Base-by-base conservation (phyloP, 768 basidiomycete species). In the Trametes maxima region DNA sequence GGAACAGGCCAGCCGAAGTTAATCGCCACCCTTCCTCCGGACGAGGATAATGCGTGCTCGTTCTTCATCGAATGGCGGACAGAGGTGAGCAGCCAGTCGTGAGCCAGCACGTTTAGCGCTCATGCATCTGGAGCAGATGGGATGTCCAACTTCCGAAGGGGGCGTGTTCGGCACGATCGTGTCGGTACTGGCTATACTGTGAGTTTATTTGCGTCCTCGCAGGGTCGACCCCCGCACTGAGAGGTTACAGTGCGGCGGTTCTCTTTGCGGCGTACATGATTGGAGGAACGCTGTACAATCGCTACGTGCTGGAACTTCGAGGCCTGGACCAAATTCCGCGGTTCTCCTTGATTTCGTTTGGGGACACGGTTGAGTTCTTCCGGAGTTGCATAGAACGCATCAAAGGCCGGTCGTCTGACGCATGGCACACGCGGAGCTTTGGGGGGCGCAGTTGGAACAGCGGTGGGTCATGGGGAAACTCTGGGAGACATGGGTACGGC, bases 41-140 rank as follows among this genome's bases (percentile, higher is more conserved):
- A 83, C 16, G 85, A 88, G 36, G 82, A 87, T 10, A 69, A 69
- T 25, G 85, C 84, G n/a, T 95, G 94, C 71, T 82, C 85, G 13
- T 94, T 87, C 70, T 83, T 89, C 59, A 74, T 95, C 40, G 92
- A 95, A 76, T 95, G 94, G 94, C 78, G 81, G 57, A 94, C 90
- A 5, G 85, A 85, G 66, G 92, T 94, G 65, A 68, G 83, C 35
- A 7, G 19, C 12, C 22, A 25, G 24, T 24, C 5, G 11, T 13
- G 21, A 21, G 10, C 2, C 17, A 22, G 21, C 13, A 24, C 14
- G 35, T 19, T 44, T 45, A 24, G 28, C 24, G 25, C 48, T 48
- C 37, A 49, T 44, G 50, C 24, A 28, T n/a, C 43, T 16, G 42
- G 46, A 59, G 8, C 58, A 91, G 88, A 79, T 80, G 68, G 92